A percentile compares a stretch with the other conserved stretches of the same genome.
Evolutionary conservation across 2,329 filamentous ascomycete species (phyloP).

Genomic region (Colletotrichum sp.): DNA sequence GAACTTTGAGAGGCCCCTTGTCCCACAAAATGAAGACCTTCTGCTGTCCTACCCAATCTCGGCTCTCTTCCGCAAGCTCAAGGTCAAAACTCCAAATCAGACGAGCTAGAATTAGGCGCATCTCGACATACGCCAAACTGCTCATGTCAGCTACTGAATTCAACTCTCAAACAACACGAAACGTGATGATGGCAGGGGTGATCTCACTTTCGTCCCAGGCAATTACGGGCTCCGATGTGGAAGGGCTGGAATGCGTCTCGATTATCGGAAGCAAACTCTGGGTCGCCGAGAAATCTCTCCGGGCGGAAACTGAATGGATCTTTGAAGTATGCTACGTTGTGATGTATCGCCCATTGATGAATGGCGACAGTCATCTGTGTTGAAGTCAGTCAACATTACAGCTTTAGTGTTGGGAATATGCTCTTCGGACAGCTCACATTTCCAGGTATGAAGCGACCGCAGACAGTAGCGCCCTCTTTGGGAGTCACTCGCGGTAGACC

Average conservation of each 20-base stretch:
- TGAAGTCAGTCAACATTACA: background rate
- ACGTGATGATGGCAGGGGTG: rapidly evolving
- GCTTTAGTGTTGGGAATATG: rapidly evolving
- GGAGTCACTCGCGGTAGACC: background rate
- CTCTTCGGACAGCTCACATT: background rate
- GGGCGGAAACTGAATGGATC: background rate
- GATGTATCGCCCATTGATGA: conserved; percentile 2
- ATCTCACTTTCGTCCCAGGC: background rate
- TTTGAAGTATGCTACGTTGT: background rate
- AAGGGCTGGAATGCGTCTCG: conserved; percentile 52
- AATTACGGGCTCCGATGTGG: background rate
- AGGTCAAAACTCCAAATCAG: conserved; percentile 56
- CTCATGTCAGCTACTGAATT: background rate
- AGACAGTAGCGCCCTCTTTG: background rate
- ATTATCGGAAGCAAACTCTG: conserved; percentile 30
- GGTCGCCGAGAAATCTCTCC: background rate
- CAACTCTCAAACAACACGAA: background rate
- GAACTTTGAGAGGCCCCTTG: background rate
- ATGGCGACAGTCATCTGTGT: background rate
- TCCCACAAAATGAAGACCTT: conserved; percentile 42
- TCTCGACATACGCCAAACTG: conserved; percentile 55
- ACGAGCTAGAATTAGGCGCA: conserved; percentile 51
- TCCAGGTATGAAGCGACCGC: background rate
- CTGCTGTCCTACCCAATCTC: conserved; percentile 42
- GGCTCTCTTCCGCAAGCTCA: conserved; percentile 38